Conservation (phyloP, 2,329 filamentous ascomycete genomes). For the Fusarium cicatricum region DNA sequence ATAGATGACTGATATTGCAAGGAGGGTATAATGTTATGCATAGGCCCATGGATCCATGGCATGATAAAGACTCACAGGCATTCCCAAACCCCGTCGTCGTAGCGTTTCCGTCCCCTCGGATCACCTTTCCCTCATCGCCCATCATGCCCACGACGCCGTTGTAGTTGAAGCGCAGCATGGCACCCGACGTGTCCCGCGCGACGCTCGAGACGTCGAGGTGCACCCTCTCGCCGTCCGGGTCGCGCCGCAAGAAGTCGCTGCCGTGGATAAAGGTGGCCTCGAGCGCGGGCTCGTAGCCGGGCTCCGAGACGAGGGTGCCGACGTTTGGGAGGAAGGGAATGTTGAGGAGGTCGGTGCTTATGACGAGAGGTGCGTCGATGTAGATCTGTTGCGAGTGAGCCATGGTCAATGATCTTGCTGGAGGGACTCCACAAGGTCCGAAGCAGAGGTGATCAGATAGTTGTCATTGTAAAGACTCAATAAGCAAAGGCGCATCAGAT, state of each 20-base stretch:
- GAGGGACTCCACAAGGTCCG: too few relatives aligned
- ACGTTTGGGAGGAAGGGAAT: conserved; percentile 44
- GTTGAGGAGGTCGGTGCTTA: conserved; percentile 46
- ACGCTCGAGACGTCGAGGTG: conserved; percentile 51
- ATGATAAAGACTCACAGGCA: conserved; percentile 44
- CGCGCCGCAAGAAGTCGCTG: conserved; percentile 51
- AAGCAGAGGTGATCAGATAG: not conserved
- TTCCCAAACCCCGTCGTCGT: conserved; percentile 52
- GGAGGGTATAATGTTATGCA: too few relatives aligned
- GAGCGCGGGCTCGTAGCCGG: conserved; percentile 46
- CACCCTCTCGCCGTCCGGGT: conserved; percentile 48
- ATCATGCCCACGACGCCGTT: conserved; percentile 49
- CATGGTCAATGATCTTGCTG: too few relatives aligned
- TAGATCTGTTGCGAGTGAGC: conserved; percentile 39
- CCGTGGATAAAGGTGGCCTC: conserved; percentile 51
- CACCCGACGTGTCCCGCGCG: conserved; percentile 44
- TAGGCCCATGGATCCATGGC: too few relatives aligned
- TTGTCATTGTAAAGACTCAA: not conserved
- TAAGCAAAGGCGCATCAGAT: not conserved
- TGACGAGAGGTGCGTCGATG: conserved; percentile 46
- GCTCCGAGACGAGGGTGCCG: conserved; percentile 48
- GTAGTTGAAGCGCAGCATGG: conserved; percentile 50
- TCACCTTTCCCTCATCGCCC: conserved; percentile 45
- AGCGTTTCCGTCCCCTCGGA: conserved; percentile 47
- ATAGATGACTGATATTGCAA: not conserved